Evolutionary conservation across 495 filamentous ascomycete species (phyloP), one percentile per base, ranked within the genome.

Genomic region (Lepidopterella palustris): DNA sequence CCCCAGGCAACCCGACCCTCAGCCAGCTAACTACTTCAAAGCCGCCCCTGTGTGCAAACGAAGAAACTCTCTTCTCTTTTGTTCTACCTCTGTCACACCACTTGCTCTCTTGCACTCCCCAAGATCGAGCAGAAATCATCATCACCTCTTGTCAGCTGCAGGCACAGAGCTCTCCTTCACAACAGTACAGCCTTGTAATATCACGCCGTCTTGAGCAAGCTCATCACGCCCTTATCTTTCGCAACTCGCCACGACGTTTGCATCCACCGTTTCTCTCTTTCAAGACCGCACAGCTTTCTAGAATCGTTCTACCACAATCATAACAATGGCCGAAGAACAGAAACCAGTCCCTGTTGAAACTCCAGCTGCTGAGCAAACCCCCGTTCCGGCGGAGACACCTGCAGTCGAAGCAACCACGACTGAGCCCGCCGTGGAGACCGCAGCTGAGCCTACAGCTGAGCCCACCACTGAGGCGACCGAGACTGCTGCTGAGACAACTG

Each of bases 401-500:
- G 59, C 60, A n/a, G 60, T 57, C 28, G 61, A 78, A 69, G 70
- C 77, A 63, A 71, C 76, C 60, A 53, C 66, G n/a, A 77, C 79
- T 63, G 77, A 73, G 69, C 71, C 70, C 63, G 72, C 72, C 61
- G 64, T 61, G 48, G 74, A 72, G 57, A 29, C 50, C 1, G 57
- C 55, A 10, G 51, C 47, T 20, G 45, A 21, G 20, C n/a, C 47
- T 15, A 9, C 47, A 24, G 39, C 56, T 35, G 57, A 49, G 8
- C 24, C 63, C 48, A 5, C 66, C 29, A 55, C 45, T 23, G 76
- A 79, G 72, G 72, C 71, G 21, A 53, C 72, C 57, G 70, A 71
- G 49, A 63, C 67, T 57, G 69, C 68, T 23, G 72, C 64, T 20
- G 79, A 80, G 67, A 67, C 81, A 23, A 77, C 77, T 63, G 63